Evolutionary conservation across 2,329 filamentous ascomycete species (phyloP).

Genomic region (Elsinoe batatas): DNA sequence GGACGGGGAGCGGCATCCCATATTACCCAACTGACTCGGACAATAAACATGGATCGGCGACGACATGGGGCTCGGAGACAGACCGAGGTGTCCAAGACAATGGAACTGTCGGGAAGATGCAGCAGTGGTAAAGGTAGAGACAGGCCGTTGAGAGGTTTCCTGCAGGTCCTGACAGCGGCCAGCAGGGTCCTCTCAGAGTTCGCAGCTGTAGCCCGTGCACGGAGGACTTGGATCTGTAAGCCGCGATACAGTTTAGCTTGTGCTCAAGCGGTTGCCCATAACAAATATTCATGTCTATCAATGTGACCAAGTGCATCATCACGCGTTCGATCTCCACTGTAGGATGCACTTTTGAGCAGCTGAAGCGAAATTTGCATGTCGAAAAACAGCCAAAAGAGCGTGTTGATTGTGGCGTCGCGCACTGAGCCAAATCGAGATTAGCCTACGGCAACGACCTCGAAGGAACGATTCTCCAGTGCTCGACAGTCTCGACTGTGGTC

Average conservation of each 20-base stretch:
- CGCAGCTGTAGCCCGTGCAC: neutral
- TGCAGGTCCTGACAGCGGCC: neutral
- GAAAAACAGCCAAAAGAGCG: neutral
- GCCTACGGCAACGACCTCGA: neutral
- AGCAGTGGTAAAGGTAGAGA: neutral
- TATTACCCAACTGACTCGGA: constrained; percentile 3
- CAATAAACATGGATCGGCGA: constrained; percentile 4
- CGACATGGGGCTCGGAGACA: neutral
- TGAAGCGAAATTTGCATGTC: constrained; percentile 9
- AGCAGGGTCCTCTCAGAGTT: neutral
- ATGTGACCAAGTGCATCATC: constrained; percentile 1
- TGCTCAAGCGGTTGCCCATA: no score
- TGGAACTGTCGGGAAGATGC: neutral
- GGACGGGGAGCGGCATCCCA: neutral
- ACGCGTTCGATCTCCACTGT: neutral
- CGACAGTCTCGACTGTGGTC: neutral
- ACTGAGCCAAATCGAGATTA: neutral
- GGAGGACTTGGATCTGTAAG: neutral
- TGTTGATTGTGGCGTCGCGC: neutral
- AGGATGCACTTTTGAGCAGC: constrained; percentile 11
- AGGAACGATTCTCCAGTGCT: neutral
- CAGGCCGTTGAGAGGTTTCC: neutral
- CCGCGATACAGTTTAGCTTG: neutral
- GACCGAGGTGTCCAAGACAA: neutral
- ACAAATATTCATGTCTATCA: neutral